Base-by-base conservation (phyloP, 2,329 filamentous ascomycete species). In the Endoconidiophora laricicola region DNA sequence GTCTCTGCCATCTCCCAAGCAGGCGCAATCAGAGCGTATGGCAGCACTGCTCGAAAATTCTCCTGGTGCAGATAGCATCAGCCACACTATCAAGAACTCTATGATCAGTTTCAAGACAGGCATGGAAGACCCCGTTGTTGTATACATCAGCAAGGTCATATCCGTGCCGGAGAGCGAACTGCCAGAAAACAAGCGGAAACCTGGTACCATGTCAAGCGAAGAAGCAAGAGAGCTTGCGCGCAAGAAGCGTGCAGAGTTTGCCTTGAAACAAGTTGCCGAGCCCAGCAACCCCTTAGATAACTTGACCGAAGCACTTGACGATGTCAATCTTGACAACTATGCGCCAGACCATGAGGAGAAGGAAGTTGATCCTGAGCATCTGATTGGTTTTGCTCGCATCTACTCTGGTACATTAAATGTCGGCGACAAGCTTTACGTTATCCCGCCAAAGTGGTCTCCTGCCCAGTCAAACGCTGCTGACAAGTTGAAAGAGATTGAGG, bases 81-180 rank as follows among this genome's bases (percentile, higher is more conserved):
- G 84, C 48, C 66, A 74, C 1, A 67, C 70, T 5, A 68, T 96
- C 49, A 81, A 78, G 57, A 71, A 83, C n/a, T 86, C 90, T 4
- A 90, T 96, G 80, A 66, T 83, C 2, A 72, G 79, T 0, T 95
- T 94, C 61, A 84, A 83, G 59, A 76, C 76, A 3, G 72, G 71
- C 0, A 71, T 75, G 38, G 72, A 79, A 0, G 82, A 83, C 52
- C 88, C 90, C 0, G 79, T 94, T 0, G 86, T 98, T 1, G 90
- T 86, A 6, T 98, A 94, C 57, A 85, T 98, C 54, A 96, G 90
- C 66, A 98, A 98, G 63, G 95, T 98, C 87, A 85, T 96, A 1
- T 91, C 91, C 0, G 74, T 98, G 10, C 90, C 87, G 0, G 86
- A 93, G 60, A 95, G 86, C 63, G 90, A 98, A 58, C 69, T 98